Evolutionary conservation across 768 basidiomycete genomes (phyloP).

Genomic region (Kwoniella botswanensis): DNA sequence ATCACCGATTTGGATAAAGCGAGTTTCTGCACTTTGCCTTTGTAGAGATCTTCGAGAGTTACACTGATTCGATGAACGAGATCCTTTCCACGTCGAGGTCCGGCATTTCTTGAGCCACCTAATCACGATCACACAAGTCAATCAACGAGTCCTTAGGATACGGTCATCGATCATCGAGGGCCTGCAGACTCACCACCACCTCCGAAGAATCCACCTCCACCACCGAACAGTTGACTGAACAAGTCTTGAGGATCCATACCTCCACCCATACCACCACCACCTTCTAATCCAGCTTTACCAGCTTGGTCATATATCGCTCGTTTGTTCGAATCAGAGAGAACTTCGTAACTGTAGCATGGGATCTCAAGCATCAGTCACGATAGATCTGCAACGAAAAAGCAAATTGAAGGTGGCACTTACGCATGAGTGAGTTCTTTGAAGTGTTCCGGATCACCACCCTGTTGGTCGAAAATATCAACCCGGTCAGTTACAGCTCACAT

Average conservation of each 20-base stretch:
- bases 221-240: constrained; percentile 88
- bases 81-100: constrained; percentile 91
- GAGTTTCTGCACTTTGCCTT: constrained; percentile 97
- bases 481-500: neutral
- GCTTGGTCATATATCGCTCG: constrained; percentile 73
- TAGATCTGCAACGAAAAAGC: too few species aligned
- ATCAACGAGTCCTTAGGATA: too few species aligned
- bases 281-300: constrained; percentile 78
- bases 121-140: too few species aligned
- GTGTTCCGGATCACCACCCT: constrained; percentile 92
- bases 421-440: constrained; percentile 85
- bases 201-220: constrained; percentile 63
- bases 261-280: constrained; percentile 54
- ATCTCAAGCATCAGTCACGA: neutral
- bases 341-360: constrained; percentile 78
- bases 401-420: constrained; percentile 11
- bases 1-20: constrained; percentile 94
- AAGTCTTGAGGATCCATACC: constrained; percentile 97
- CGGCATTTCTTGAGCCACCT: constrained; percentile 27
- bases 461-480: constrained; percentile 65
- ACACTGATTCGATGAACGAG: constrained; percentile 96
- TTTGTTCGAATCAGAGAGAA: constrained; percentile 76
- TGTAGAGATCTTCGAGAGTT: constrained; percentile 97
- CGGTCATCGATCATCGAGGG: too few species aligned
- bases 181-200: constrained; percentile 61